Conservation (phyloP, 2,329 filamentous ascomycete genomes). For the Aspergillus sp. region DNA sequence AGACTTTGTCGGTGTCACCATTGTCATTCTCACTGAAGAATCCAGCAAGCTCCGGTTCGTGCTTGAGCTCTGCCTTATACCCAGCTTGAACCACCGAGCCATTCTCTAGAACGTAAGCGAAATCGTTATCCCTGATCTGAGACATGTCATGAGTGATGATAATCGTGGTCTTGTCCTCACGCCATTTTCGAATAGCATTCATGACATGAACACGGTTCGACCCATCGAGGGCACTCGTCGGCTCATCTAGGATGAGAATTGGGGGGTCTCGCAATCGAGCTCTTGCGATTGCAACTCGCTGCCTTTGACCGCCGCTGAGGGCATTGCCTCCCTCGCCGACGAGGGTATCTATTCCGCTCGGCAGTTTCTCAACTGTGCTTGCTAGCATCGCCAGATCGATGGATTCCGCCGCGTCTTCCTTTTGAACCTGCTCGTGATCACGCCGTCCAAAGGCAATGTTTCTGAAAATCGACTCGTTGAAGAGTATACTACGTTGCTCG, state of each 20-base stretch:
- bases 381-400: conserved; percentile 72
- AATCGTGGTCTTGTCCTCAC: conserved; percentile 81
- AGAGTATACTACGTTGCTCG: conserved; percentile 80
- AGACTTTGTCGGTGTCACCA: neutral
- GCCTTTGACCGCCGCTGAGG: conserved; percentile 83
- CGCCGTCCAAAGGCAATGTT: conserved; percentile 77
- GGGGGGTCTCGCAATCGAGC: conserved; percentile 77
- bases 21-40: neutral
- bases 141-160: conserved; percentile 89
- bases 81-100: conserved; percentile 73
- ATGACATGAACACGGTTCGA: conserved; percentile 70
- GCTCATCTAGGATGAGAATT: conserved; percentile 84
- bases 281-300: conserved; percentile 79
- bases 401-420: conserved; percentile 63
- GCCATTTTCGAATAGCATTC: conserved; percentile 76
- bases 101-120: conserved; percentile 77
- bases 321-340: conserved; percentile 71
- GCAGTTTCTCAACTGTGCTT: conserved; percentile 68
- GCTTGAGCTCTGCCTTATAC: conserved; percentile 59
- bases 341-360: conserved; percentile 71
- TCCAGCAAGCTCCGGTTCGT: conserved; percentile 24
- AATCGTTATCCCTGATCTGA: conserved; percentile 74
- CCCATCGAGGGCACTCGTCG: conserved; percentile 84
- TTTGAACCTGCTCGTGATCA: conserved; percentile 54
- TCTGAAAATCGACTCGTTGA: conserved; percentile 75